A percentile compares a stretch with the other conserved stretches of the same genome.
Conservation (phyloP, 2,329 filamentous ascomycete species). For the Aschersonia sp. region DNA sequence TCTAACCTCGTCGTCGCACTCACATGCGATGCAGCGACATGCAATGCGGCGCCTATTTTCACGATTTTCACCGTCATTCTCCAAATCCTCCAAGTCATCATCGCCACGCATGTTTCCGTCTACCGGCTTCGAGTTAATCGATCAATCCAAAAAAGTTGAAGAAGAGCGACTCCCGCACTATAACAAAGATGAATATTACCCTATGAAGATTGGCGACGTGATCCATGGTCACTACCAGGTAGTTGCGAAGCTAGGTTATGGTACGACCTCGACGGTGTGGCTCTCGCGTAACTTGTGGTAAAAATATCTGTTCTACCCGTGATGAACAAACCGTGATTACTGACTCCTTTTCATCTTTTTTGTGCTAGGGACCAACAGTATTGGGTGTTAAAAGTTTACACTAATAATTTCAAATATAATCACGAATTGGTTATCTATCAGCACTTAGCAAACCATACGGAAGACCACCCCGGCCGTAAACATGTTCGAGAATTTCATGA, state of each 20-base stretch:
- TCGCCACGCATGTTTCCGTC: conserved; percentile 4
- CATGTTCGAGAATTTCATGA: conserved; percentile 19
- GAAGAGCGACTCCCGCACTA: conserved; percentile 14
- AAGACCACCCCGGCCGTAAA: conserved; percentile 13
- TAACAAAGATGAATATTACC: conserved; percentile 17
- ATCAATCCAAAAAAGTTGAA: conserved; percentile 9
- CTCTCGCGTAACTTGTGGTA: conserved; percentile 20
- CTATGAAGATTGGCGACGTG: conserved; percentile 18
- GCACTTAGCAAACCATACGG: conserved; percentile 10
- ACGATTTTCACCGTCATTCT: neutral
- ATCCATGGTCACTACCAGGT: conserved; percentile 15
- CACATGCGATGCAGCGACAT: neutral
- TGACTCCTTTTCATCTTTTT: neutral
- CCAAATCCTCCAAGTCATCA: neutral
- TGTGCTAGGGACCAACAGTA: conserved; percentile 9
- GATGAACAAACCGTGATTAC: too few species aligned
- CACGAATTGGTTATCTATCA: conserved; percentile 16
- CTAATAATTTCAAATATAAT: conserved; percentile 12
- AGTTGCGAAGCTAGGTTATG: conserved; percentile 24
- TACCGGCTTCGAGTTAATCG: conserved; percentile 8
- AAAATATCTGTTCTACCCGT: neutral
- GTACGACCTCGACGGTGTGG: conserved; percentile 26
- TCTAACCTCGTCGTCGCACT: neutral
- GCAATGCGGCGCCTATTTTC: neutral
- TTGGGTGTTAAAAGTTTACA: conserved; percentile 19